phyloP scores from a whole-genome alignment of 257 asterid genomes.

The Nicotiana noctiflora region DNA sequence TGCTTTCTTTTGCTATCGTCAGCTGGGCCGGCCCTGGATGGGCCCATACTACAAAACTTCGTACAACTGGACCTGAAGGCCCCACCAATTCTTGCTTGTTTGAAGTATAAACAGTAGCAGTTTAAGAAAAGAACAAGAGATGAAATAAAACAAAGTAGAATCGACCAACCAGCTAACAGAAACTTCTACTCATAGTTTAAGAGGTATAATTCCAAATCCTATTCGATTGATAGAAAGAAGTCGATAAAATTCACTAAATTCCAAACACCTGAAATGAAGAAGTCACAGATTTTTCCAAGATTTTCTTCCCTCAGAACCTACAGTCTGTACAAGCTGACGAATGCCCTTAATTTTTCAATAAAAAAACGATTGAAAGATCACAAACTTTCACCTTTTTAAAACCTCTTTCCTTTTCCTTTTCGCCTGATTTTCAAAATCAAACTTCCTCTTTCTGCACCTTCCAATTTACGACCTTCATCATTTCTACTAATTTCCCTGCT shows the following conservation, averaged over 20 bases:
- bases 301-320: not conserved
- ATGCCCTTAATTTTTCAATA: slow-evolving; percentile 9
- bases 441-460: not conserved
- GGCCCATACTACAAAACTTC: slow-evolving; percentile 21
- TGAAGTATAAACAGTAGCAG: not conserved
- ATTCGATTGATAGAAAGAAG: slow-evolving; percentile 2
- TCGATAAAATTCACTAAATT: slow-evolving; percentile 24
- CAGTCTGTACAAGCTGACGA: slow-evolving; percentile 20
- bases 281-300: slow-evolving; percentile 6
- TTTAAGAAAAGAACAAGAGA: not conserved
- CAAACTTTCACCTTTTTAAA: slow-evolving; percentile 22
- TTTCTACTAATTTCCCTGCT: not conserved
- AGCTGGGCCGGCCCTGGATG: slow-evolving; percentile 52
- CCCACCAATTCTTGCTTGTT: not conserved
- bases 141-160: not conserved
- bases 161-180: not conserved
- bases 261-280: slow-evolving; percentile 19
- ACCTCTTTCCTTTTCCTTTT: not conserved
- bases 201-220: slow-evolving; percentile 2
- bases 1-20: slow-evolving; percentile 17
- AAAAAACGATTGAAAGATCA: slow-evolving; percentile 19
- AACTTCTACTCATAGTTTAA: not conserved
- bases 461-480: not conserved
- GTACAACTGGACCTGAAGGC: not conserved
- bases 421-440: not conserved